A percentile compares a stretch with the other conserved stretches of the same genome.
Evolutionary conservation across 2,329 filamentous ascomycete genomes (phyloP).

Genomic region (Orbilia brochopaga): DNA sequence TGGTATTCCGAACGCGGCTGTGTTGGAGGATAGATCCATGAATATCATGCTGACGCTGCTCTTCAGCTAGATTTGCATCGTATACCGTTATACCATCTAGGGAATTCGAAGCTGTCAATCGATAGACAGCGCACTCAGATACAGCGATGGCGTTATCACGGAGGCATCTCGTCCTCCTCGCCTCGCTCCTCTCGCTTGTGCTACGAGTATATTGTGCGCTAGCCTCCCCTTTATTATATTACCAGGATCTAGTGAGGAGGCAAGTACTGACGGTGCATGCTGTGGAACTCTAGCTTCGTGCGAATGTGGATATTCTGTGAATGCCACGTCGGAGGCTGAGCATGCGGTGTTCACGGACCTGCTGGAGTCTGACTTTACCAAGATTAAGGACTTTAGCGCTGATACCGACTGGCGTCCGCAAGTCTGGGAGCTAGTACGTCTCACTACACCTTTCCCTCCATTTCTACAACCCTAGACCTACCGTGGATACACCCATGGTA

Average conservation of each 20-base stretch:
- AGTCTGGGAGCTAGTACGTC: conserved; percentile 66
- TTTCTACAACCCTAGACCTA: no score
- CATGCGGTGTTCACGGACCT: conserved; percentile 70
- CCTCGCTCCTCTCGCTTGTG: background rate
- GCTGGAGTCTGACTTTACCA: conserved; percentile 74
- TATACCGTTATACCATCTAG: no score
- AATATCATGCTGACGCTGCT: background rate
- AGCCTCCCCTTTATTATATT: no score
- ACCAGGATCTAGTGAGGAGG: no score
- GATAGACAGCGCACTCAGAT: background rate
- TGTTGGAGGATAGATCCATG: background rate
- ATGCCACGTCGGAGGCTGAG: conserved; percentile 58
- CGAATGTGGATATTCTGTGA: conserved; percentile 73
- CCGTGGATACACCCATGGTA: no score
- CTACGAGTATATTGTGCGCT: background rate
- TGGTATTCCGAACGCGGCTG: background rate
- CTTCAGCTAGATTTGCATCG: no score
- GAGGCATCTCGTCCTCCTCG: background rate
- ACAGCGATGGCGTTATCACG: background rate
- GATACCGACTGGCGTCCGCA: conserved; percentile 70
- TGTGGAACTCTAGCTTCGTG: conserved; percentile 59
- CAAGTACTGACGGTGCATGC: background rate
- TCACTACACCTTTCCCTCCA: background rate
- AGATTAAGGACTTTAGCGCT: conserved; percentile 61
- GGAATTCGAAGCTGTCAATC: background rate